A percentile compares a stretch with the other conserved stretches of the same genome.
Evolutionary conservation across 1,284 basidiomycete species (phyloP).

Genomic region (Sanghuangporus weigelae): DNA sequence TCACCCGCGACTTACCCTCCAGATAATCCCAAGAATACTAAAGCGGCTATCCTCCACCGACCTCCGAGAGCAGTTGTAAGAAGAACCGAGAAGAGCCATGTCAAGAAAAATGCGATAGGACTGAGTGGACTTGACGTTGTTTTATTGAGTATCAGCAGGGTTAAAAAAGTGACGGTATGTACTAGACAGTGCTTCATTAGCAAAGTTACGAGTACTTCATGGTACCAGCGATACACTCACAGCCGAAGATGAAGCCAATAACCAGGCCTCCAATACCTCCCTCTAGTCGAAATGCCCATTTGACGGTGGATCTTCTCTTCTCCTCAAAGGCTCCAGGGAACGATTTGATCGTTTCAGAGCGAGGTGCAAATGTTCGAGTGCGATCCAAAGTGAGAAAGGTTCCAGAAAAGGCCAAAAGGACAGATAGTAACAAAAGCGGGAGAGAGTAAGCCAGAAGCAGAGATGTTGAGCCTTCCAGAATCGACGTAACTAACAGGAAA

Average conservation of each 20-base stretch:
- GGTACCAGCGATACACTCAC: conserved; percentile 32
- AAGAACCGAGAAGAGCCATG: conserved; percentile 51
- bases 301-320: conserved; percentile 24
- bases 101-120: conserved; percentile 47
- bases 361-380: conserved; percentile 51
- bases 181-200: conserved; percentile 31
- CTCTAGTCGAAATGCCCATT: conserved; percentile 38
- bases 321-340: conserved; percentile 32
- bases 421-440: conserved; percentile 46
- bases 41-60: conserved; percentile 42
- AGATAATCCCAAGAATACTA: conserved; percentile 40
- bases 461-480: conserved; percentile 27
- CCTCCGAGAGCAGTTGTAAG: conserved; percentile 43
- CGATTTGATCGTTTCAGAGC: conserved; percentile 32
- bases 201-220: background rate
- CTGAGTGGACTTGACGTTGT: conserved; percentile 40
- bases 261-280: conserved; percentile 60
- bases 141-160: conserved; percentile 50
- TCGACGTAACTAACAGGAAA: conserved; percentile 14
- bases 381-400: conserved; percentile 65
- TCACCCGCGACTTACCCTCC: conserved; percentile 43
- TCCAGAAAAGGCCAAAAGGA: conserved; percentile 53
- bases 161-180: conserved; percentile 53
- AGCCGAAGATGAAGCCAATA: conserved; percentile 53
- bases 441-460: conserved; percentile 50